phyloP scores from a whole-genome alignment of 2,329 filamentous ascomycete genomes.

The Calonectria multiphialidica region DNA sequence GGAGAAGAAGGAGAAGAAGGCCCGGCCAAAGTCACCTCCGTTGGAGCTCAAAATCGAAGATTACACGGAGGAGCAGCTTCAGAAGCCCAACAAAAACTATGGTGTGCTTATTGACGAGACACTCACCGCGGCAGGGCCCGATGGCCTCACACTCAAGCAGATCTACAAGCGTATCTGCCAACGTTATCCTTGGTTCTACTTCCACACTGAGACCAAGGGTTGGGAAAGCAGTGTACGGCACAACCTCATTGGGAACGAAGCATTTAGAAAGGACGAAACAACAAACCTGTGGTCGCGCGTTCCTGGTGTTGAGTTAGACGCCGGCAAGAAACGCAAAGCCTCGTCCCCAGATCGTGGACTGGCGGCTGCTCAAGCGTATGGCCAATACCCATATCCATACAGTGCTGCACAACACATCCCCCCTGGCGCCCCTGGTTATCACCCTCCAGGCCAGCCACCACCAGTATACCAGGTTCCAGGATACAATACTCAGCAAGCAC shows the following conservation, averaged over 20 bases:
- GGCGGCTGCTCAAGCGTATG: constrained; percentile 52
- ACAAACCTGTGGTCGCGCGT: constrained; percentile 70
- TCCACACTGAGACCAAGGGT: constrained; percentile 71
- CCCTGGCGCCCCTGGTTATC: constrained; percentile 47
- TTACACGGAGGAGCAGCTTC: constrained; percentile 69
- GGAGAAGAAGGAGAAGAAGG: constrained; percentile 72
- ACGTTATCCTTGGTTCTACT: constrained; percentile 71
- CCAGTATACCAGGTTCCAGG: constrained; percentile 50
- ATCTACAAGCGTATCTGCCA: constrained; percentile 73
- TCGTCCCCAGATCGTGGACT: constrained; percentile 63
- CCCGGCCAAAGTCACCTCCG: constrained; percentile 70
- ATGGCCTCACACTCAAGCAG: constrained; percentile 70
- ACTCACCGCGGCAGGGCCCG: constrained; percentile 64
- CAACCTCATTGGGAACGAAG: constrained; percentile 72
- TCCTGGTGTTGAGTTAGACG: constrained; percentile 69
- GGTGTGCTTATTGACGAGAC: constrained; percentile 72
- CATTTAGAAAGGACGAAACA: constrained; percentile 69
- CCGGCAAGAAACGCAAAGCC: constrained; percentile 71
- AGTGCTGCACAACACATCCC: constrained; percentile 50
- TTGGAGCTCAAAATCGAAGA: constrained; percentile 66
- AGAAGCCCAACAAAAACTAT: constrained; percentile 74
- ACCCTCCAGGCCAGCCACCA: constrained; percentile 48
- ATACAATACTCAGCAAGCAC: constrained; percentile 47
- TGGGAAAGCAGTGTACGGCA: constrained; percentile 76
- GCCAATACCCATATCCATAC: constrained; percentile 52